A percentile compares a stretch with the other conserved stretches of the same genome.
Evolutionary conservation across 2,329 filamentous ascomycete species (phyloP).

Genomic region (Pseudocercospora fijiensis): DNA sequence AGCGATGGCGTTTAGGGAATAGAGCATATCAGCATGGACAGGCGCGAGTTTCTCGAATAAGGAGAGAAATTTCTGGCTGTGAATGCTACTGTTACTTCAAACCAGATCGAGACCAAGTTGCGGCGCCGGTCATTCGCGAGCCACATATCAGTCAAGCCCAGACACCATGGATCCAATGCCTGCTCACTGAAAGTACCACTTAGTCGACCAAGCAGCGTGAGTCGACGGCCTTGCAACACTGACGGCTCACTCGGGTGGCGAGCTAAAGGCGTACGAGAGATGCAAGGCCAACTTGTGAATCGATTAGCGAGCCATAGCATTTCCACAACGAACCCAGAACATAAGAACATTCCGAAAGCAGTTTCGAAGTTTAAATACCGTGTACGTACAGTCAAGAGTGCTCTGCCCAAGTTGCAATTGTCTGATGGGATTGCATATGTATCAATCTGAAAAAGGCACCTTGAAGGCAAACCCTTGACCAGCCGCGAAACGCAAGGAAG

Average conservation of each 20-base stretch:
- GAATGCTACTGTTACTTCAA: not conserved
- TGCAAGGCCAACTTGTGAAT: not conserved
- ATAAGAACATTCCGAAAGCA: not conserved
- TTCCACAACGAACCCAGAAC: not conserved
- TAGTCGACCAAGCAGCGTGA: not conserved
- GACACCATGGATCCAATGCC: not conserved
- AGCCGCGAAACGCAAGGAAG: too few relatives aligned
- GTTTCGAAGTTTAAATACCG: not conserved
- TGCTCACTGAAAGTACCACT: not conserved
- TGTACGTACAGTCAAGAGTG: not conserved
- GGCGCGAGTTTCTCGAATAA: not conserved
- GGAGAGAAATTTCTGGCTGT: not conserved
- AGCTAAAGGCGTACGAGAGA: not conserved
- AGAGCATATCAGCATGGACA: not conserved
- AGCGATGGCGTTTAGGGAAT: slow-evolving; percentile 27
- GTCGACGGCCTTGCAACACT: not conserved
- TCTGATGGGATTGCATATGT: too few relatives aligned
- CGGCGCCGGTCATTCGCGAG: not conserved
- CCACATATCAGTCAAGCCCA: not conserved
- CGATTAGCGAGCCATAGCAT: not conserved
- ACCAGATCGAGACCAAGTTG: not conserved
- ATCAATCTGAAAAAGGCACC: too few relatives aligned
- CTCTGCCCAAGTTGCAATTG: not conserved
- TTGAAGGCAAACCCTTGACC: too few relatives aligned
- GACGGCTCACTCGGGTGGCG: not conserved